Base-by-base conservation (phyloP, 2,329 filamentous ascomycete genomes). In the Paecilomyces niveus region DNA sequence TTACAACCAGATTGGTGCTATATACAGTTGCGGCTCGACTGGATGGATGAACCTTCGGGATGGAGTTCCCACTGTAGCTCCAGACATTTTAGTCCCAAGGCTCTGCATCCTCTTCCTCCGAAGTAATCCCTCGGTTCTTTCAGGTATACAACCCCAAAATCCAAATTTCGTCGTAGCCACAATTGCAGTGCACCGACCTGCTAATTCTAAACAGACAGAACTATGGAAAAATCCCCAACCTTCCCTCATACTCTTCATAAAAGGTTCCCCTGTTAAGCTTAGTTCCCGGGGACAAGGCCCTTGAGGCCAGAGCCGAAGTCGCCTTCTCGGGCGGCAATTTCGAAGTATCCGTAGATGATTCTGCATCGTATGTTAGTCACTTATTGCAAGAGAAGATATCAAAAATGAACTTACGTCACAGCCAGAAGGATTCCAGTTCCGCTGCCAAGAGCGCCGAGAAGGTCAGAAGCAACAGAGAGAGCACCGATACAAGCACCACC, bases 321-420 rank as follows among this genome's bases (percentile, higher is more conserved):
- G 69, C 94, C 94, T 79, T 99, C 94, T 81, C 97, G 97, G 70
- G 95, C 95, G 24, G 94, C 94, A 71, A 99, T 99, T 78, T 99
- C 94, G 71, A 99, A 99, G 82, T 99, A 99, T 65, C 92, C 91
- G 78, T 99, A 99, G 78, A 99, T 99, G 75, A 99, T 99, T 62
- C 91, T 95, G 67, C 15, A 15, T 15, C 11, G 78, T 22, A 61
- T 64, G 62, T 55, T n/a, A 56, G 24, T 24, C 7, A 56, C 5
- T 54, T 26, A 10, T 57, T 52, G 35, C 13, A 61, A 53, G 33
- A 26, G 13, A 2, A 33, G 57, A 11, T 49, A 22, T 52, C 57
- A 29, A 35, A 53, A 24, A 10, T 15, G 26, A 55, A 89, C 90
- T 89, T 86, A 95, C 88, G 95, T 99, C 73, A 99, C 94, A 77